These are phyloP conservation scores for Heracleum sosnowskyi DNA, from an alignment of 129 eudicot species.

Conservation along the genomic window DNA sequence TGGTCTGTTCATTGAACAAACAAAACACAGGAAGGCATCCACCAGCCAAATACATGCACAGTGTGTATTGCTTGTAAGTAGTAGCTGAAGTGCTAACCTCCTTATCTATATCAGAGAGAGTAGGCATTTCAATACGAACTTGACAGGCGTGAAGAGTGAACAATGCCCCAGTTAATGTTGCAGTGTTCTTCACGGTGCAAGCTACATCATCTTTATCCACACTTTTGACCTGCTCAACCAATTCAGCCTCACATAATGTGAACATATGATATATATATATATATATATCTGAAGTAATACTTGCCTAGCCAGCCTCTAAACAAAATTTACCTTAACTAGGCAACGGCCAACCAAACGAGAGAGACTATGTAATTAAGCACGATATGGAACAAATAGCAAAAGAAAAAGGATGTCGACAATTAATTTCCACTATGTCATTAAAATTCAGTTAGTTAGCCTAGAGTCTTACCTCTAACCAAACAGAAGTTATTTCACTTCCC, in stretches of 20 bases:
- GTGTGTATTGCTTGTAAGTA: slow-evolving; percentile 2
- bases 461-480: slow-evolving; percentile 81
- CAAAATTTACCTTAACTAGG: background rate
- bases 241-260: background rate
- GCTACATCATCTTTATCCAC: slow-evolving; percentile 61
- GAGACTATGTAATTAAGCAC: background rate
- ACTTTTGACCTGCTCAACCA: slow-evolving; percentile 57
- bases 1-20: background rate
- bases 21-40: background rate
- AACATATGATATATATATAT: background rate
- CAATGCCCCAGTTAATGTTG: slow-evolving; percentile 67
- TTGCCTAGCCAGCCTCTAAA: background rate
- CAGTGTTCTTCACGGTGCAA: slow-evolving; percentile 68
- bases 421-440: background rate
- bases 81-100: slow-evolving; percentile 36
- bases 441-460: background rate
- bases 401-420: background rate
- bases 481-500: slow-evolving; percentile 96
- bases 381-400: background rate
- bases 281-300: background rate
- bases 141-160: slow-evolving; percentile 86
- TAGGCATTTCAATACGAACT: slow-evolving; percentile 76
- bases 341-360: background rate
- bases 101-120: slow-evolving; percentile 78
- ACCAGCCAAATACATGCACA: slow-evolving; percentile 5